phyloP scores from a whole-genome alignment of 2,329 filamentous ascomycete genomes.

The Xylaria sp. region DNA sequence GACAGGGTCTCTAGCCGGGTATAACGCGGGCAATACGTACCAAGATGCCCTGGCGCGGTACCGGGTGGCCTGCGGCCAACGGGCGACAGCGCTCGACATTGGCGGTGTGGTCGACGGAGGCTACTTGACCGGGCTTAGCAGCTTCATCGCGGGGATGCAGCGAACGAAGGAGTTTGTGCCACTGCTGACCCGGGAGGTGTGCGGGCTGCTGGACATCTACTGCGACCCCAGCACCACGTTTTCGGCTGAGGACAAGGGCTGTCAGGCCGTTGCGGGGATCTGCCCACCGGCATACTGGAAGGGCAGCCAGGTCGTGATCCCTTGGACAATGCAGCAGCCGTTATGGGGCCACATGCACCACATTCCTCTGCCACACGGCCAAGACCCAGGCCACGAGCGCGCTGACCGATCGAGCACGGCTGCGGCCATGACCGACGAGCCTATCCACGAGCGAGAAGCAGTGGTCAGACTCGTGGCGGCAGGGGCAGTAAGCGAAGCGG shows the following conservation, averaged over 20 bases:
- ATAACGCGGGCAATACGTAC: constrained; percentile 5
- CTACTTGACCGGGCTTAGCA: neutral
- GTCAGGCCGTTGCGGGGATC: constrained; percentile 9
- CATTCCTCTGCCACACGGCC: constrained; percentile 34
- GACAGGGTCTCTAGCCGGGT: neutral
- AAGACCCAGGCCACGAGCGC: neutral
- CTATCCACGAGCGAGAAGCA: neutral
- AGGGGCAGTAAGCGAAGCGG: constrained; percentile 3
- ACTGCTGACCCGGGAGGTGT: constrained; percentile 5
- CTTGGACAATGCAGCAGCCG: constrained; percentile 22
- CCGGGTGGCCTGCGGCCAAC: neutral
- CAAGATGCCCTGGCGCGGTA: neutral
- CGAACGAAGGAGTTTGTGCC: neutral
- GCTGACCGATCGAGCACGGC: neutral
- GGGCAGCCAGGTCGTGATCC: neutral
- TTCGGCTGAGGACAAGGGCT: neutral
- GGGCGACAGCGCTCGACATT: neutral
- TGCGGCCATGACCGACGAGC: neutral
- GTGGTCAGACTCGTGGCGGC: neutral
- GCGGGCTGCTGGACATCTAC: constrained; percentile 9
- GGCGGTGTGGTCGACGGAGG: neutral
- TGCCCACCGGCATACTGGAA: constrained; percentile 13
- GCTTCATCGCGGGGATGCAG: neutral
- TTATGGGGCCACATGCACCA: constrained; percentile 37
- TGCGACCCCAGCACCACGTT: neutral